Conservation (phyloP, 2,329 filamentous ascomycete species). For the Epichloe sp. region DNA sequence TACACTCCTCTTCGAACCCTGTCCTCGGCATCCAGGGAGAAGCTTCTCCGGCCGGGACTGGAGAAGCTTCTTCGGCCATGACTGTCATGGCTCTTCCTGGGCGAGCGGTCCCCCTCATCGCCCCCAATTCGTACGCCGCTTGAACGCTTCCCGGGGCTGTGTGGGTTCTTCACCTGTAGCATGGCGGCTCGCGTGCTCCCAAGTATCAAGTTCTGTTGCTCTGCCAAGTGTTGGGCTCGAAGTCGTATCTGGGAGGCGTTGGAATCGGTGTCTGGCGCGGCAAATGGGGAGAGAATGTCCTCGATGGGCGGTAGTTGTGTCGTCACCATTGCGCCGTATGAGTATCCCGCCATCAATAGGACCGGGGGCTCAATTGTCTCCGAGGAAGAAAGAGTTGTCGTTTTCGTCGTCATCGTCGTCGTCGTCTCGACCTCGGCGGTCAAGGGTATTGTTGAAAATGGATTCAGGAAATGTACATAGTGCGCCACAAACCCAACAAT, state of each 20-base stretch:
- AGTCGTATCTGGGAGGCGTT: constrained; percentile 55
- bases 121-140: constrained; percentile 37
- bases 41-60: constrained; percentile 15
- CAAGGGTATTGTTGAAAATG: constrained; percentile 13
- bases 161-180: constrained; percentile 13
- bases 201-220: constrained; percentile 42
- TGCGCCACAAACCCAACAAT: constrained; percentile 67
- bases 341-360: constrained; percentile 72
- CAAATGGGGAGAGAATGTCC: constrained; percentile 48
- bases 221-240: constrained; percentile 55
- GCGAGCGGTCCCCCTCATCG: constrained; percentile 25
- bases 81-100: constrained; percentile 26
- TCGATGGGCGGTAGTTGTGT: constrained; percentile 53
- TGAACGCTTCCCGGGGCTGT: constrained; percentile 10
- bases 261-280: constrained; percentile 36
- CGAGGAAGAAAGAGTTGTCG: background rate
- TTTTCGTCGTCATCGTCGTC: background rate
- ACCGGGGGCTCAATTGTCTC: constrained; percentile 14
- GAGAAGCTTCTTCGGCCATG: constrained; percentile 22
- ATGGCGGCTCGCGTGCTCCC: constrained; percentile 21
- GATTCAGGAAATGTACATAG: constrained; percentile 52
- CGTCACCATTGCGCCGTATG: constrained; percentile 77
- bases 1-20: constrained; percentile 32
- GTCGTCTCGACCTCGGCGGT: background rate
- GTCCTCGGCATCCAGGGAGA: constrained; percentile 34